A percentile compares a stretch with the other conserved stretches of the same genome.
Conservation (phyloP, 371 early-diverging fungal species). For the Mortierella sp. region DNA sequence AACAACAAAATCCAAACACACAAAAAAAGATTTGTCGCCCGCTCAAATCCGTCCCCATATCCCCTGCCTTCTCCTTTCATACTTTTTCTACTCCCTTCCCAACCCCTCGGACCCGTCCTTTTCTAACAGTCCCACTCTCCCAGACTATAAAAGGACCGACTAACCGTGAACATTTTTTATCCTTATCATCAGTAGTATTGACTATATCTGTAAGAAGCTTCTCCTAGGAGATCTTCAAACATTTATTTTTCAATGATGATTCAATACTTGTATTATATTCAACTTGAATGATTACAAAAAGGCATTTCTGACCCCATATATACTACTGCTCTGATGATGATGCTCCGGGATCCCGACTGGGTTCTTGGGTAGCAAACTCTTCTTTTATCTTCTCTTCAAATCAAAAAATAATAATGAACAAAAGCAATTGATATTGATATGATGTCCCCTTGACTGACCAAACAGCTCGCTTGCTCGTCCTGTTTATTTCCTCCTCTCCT, state of each 20-base stretch:
- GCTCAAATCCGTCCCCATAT: neutral
- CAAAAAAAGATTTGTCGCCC: neutral
- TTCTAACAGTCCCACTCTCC: neutral
- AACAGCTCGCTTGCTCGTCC: too few species aligned
- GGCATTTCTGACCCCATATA: slow-evolving; percentile 24
- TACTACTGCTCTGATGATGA: slow-evolving; percentile 21
- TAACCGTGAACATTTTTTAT: neutral
- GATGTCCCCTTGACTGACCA: neutral
- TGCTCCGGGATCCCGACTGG: neutral
- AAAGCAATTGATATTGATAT: neutral
- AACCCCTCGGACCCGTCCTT: neutral
- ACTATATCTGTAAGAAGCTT: slow-evolving; percentile 29
- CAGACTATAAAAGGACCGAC: neutral
- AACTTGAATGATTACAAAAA: slow-evolving; percentile 36
- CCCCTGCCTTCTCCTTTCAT: neutral
- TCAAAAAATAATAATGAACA: slow-evolving; percentile 1
- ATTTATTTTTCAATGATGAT: slow-evolving; percentile 33
- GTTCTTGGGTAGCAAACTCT: neutral
- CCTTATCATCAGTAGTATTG: slow-evolving; percentile 31
- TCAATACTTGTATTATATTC: slow-evolving; percentile 29
- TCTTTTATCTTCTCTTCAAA: neutral
- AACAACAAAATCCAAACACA: neutral
- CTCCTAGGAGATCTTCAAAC: slow-evolving; percentile 21
- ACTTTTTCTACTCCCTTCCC: neutral
- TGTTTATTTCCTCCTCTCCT: too few species aligned